Evolutionary conservation across 257 asterid species (phyloP).

Genomic region (Phtheirospermum japonicum): DNA sequence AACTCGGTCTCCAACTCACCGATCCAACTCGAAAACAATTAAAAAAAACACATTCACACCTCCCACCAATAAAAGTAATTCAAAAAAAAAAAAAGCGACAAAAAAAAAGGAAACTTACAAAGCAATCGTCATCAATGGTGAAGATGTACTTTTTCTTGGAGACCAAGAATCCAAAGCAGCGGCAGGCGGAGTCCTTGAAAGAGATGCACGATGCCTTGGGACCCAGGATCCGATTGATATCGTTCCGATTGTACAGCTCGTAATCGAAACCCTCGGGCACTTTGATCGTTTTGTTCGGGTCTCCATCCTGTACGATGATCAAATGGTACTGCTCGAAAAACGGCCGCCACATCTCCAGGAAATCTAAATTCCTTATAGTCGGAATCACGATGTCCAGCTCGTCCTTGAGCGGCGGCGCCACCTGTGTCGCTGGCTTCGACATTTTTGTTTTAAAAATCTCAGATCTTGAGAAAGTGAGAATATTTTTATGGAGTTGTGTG

Average conservation of each 20-base stretch:
- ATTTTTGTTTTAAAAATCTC: background rate
- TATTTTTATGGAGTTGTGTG: too few species aligned
- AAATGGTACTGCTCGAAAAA: constrained; percentile 43
- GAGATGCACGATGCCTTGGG: constrained; percentile 49
- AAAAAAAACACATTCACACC: too few species aligned
- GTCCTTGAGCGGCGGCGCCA: constrained; percentile 33
- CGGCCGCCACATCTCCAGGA: constrained; percentile 45
- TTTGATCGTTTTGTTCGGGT: constrained; percentile 36
- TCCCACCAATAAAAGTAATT: too few species aligned
- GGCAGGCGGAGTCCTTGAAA: constrained; percentile 50
- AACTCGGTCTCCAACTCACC: background rate
- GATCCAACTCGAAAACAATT: too few species aligned
- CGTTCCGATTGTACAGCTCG: constrained; percentile 42
- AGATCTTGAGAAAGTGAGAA: too few species aligned
- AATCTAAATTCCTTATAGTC: constrained; percentile 46
- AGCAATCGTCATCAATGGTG: constrained; percentile 54
- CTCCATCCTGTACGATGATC: constrained; percentile 47
- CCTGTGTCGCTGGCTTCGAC: background rate
- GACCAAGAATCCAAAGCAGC: constrained; percentile 45
- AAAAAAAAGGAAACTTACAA: constrained; percentile 26
- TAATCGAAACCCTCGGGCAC: constrained; percentile 51
- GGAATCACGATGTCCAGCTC: constrained; percentile 49
- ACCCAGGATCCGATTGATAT: constrained; percentile 44
- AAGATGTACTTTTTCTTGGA: constrained; percentile 50
- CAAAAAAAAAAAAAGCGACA: background rate